These are phyloP conservation scores for Polychytrium aggregatum DNA, from an alignment of 192 early-diverging fungal genomes.

Conservation along the genomic window DNA sequence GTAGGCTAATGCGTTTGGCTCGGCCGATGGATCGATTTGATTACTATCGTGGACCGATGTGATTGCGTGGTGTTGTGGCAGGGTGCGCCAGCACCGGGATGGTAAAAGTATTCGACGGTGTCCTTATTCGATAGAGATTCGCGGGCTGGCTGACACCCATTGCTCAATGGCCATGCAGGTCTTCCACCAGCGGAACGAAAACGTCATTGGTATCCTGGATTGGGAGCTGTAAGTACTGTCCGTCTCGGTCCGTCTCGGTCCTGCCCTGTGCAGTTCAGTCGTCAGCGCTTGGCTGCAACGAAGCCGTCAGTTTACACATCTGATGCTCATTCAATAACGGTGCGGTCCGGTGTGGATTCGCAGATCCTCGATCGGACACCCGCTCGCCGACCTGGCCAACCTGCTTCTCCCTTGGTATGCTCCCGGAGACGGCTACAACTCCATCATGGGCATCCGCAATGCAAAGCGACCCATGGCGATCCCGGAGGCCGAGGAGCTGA, in stretches of 20 bases:
- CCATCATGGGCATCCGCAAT: constrained; percentile 6
- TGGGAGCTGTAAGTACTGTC: constrained; percentile 52
- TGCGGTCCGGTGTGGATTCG: too few species aligned
- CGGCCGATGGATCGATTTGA: background rate
- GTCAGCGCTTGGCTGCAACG: too few species aligned
- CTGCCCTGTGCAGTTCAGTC: background rate
- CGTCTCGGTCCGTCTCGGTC: too few species aligned
- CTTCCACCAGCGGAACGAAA: constrained; percentile 63
- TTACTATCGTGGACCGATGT: background rate
- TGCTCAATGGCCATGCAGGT: too few species aligned
- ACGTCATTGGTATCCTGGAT: constrained; percentile 80
- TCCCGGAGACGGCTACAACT: background rate
- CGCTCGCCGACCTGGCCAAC: constrained; percentile 82
- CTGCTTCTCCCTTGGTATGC: constrained; percentile 61
- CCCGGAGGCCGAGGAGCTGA: constrained; percentile 54
- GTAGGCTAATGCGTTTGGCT: constrained; percentile 5
- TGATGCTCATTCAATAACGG: too few species aligned
- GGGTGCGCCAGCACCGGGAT: too few species aligned
- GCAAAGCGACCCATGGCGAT: constrained; percentile 28
- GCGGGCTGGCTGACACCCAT: too few species aligned
- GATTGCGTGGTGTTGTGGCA: too few species aligned
- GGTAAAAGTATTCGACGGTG: too few species aligned
- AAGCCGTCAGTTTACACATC: too few species aligned
- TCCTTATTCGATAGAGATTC: too few species aligned
- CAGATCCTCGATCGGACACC: constrained; percentile 78